Conservation (phyloP, 805 yeast species). For the Starmerella roubikii region DNA sequence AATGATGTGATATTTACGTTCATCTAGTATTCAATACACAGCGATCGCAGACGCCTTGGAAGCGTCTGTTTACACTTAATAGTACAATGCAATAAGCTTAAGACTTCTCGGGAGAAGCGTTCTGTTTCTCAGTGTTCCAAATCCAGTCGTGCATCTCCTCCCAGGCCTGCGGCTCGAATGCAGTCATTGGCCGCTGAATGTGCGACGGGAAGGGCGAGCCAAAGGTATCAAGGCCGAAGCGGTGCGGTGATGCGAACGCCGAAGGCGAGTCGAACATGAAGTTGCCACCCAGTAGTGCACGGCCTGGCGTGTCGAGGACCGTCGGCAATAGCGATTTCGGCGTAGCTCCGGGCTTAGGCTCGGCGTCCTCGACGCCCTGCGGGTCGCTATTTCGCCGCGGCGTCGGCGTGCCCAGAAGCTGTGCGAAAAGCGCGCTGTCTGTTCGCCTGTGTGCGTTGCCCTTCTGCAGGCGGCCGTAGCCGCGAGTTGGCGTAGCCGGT, state of each 20-base stretch:
- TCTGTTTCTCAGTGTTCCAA: too few species aligned
- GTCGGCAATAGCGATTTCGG: too few species aligned
- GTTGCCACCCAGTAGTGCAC: slow-evolving; percentile 4
- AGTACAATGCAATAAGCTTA: not conserved
- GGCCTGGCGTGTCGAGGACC: too few species aligned
- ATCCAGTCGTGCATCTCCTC: slow-evolving; percentile 21
- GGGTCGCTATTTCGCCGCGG: not conserved
- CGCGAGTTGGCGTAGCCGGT: too few species aligned
- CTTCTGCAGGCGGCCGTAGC: too few species aligned
- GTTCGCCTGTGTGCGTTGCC: slow-evolving; percentile 1
- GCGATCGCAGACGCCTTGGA: not conserved
- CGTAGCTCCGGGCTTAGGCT: too few species aligned
- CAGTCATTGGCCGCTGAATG: slow-evolving; percentile 18
- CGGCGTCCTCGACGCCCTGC: too few species aligned
- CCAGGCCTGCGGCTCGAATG: slow-evolving; percentile 20
- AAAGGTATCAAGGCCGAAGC: slow-evolving; percentile 4
- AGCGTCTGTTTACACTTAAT: not conserved
- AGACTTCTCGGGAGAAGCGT: too few species aligned
- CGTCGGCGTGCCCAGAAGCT: slow-evolving; percentile 1
- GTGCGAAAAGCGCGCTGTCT: not conserved
- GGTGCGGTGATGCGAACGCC: slow-evolving; percentile 12
- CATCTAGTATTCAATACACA: too few species aligned
- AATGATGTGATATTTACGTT: too few species aligned
- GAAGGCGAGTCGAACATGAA: slow-evolving; percentile 13
- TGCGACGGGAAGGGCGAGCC: slow-evolving; percentile 16